Conservation (phyloP, 2,329 filamentous ascomycete genomes). For the Paraphoma sp. region DNA sequence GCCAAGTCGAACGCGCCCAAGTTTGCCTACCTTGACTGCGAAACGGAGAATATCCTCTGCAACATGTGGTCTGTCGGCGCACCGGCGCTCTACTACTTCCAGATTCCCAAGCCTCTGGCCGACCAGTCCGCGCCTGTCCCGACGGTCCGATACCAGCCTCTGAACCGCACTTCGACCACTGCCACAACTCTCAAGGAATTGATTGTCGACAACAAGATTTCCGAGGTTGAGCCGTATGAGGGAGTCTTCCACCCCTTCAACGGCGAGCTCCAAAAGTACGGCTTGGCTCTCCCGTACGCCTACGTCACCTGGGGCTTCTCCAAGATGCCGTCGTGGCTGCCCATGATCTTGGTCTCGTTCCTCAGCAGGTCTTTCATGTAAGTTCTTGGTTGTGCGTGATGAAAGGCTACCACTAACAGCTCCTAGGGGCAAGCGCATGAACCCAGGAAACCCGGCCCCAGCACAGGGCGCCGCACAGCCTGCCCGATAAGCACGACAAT, state of each 20-base stretch:
- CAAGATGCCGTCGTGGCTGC: conserved; percentile 71
- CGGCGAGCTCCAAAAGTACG: conserved; percentile 68
- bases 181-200: conserved; percentile 68
- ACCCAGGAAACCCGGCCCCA: conserved; percentile 13
- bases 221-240: conserved; percentile 61
- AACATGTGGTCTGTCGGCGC: conserved; percentile 73
- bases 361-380: conserved; percentile 78
- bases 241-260: conserved; percentile 80
- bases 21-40: conserved; percentile 75
- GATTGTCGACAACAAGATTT: conserved; percentile 64
- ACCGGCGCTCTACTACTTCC: conserved; percentile 70
- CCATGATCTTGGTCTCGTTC: conserved; percentile 79
- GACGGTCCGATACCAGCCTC: conserved; percentile 67
- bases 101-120: conserved; percentile 64
- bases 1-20: conserved; percentile 67
- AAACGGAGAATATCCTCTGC: conserved; percentile 76
- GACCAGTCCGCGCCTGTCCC: conserved; percentile 69
- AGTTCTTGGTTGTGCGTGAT: conserved; percentile 40
- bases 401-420: too few species aligned
- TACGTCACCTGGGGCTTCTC: conserved; percentile 70
- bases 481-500: background rate
- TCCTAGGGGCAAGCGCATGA: conserved; percentile 34
- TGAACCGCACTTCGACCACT: conserved; percentile 75
- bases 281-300: conserved; percentile 68
- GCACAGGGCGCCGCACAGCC: conserved; percentile 1